Evolutionary conservation across 495 filamentous ascomycete genomes (phyloP).

Genomic region (Penicillium soppii): DNA sequence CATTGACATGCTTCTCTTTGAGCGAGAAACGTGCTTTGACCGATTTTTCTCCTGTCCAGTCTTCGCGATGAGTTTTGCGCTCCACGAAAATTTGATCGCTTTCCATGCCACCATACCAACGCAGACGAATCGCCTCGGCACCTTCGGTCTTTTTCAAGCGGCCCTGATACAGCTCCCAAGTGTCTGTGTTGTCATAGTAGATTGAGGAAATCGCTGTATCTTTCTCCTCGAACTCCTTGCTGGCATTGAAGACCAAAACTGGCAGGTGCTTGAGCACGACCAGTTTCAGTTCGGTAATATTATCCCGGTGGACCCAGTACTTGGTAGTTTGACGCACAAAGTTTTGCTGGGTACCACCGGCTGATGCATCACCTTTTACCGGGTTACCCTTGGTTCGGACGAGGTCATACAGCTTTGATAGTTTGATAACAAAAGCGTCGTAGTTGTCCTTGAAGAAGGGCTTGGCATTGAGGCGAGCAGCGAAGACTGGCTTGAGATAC

Average conservation of each 20-base stretch:
- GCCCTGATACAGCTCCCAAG: constrained; percentile 90
- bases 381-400: constrained; percentile 92
- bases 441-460: constrained; percentile 99
- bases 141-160: constrained; percentile 97
- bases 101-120: constrained; percentile 98
- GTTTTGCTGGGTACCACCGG: constrained; percentile 89
- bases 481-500: constrained; percentile 93
- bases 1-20: constrained; percentile 97
- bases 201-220: constrained; percentile 97
- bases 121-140: constrained; percentile 91
- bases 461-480: constrained; percentile 86
- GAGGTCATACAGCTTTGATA: constrained; percentile 93
- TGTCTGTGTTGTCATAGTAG: constrained; percentile 93
- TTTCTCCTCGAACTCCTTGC: constrained; percentile 88
- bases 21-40: constrained; percentile 93
- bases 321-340: constrained; percentile 98
- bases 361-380: constrained; percentile 84
- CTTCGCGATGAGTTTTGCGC: constrained; percentile 96
- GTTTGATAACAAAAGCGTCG: constrained; percentile 91
- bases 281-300: constrained; percentile 96
- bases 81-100: constrained; percentile 95
- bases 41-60: constrained; percentile 98
- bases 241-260: constrained; percentile 94
- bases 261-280: constrained; percentile 97
- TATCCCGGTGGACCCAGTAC: constrained; percentile 99